Conservation (phyloP, 495 filamentous ascomycete genomes). For the Penicillium cataractarum region DNA sequence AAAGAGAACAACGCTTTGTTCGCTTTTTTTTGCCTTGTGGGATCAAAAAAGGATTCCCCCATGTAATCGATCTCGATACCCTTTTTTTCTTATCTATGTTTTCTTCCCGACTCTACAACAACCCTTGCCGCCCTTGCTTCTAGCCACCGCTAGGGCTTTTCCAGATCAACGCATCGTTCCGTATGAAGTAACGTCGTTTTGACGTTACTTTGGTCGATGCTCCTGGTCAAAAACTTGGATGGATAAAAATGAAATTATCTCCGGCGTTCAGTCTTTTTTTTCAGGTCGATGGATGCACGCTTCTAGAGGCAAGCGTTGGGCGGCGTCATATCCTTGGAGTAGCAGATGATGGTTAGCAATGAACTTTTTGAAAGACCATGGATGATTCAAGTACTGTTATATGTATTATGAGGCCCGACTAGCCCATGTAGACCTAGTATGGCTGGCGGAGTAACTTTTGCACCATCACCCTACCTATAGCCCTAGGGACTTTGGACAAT, state of each 20-base stretch:
- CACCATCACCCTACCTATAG: too few relatives aligned
- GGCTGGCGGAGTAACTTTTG: background rate
- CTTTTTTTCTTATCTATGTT: constrained; percentile 21
- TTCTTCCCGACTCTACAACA: constrained; percentile 9
- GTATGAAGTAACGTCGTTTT: constrained; percentile 21
- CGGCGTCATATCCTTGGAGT: constrained; percentile 23
- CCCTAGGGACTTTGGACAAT: too few relatives aligned
- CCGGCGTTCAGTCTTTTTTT: constrained; percentile 26
- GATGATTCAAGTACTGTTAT: background rate
- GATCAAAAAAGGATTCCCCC: constrained; percentile 14
- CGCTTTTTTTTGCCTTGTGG: constrained; percentile 6
- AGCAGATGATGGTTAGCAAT: constrained; percentile 25
- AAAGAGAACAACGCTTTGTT: background rate
- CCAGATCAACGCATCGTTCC: constrained; percentile 7
- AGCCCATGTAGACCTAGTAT: background rate
- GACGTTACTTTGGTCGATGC: constrained; percentile 7
- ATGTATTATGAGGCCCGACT: background rate
- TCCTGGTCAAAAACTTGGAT: constrained; percentile 1
- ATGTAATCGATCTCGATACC: constrained; percentile 38
- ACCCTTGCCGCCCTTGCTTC: constrained; percentile 30
- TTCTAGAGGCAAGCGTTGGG: constrained; percentile 20
- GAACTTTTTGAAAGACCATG: constrained; percentile 15
- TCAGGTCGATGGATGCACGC: constrained; percentile 16
- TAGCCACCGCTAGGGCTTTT: constrained; percentile 16
- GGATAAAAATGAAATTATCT: constrained; percentile 22